Conservation (phyloP, 768 basidiomycete species). For the Mycena vulgaris region DNA sequence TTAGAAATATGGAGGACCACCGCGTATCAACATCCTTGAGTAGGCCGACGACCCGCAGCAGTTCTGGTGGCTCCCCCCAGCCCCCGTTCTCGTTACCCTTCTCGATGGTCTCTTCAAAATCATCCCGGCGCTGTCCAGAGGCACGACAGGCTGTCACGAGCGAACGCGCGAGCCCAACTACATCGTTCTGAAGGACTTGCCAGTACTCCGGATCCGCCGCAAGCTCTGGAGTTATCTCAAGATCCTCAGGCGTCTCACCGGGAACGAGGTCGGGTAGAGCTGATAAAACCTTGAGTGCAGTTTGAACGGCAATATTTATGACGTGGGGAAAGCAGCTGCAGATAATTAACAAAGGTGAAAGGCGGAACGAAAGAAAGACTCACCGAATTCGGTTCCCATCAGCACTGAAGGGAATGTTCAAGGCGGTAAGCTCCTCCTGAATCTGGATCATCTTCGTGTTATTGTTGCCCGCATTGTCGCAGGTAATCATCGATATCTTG, state of each 20-base stretch:
- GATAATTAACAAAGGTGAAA: too few relatives aligned
- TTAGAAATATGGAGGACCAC: conserved; percentile 51
- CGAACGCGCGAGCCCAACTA: neutral
- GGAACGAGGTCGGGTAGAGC: neutral
- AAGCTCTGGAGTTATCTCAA: neutral
- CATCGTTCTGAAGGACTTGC: neutral
- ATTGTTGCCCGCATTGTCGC: conserved; percentile 49
- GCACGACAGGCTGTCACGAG: conserved; percentile 28
- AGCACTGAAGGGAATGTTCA: conserved; percentile 36
- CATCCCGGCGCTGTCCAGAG: conserved; percentile 32
- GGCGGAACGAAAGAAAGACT: neutral
- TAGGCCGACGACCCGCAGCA: conserved; percentile 35
- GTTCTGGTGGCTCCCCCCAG: conserved; percentile 4
- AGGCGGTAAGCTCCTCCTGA: conserved; percentile 9
- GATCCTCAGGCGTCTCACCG: neutral
- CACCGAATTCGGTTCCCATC: conserved; percentile 38
- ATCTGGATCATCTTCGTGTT: conserved; percentile 40
- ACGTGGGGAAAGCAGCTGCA: conserved; percentile 2
- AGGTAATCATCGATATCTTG: conserved; percentile 44
- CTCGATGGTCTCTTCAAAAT: conserved; percentile 19
- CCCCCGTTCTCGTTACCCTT: conserved; percentile 28
- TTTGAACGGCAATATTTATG: conserved; percentile 7
- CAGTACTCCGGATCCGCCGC: neutral
- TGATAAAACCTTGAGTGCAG: neutral
- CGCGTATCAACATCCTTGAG: conserved; percentile 41